phyloP scores from a whole-genome alignment of 2,329 filamentous ascomycete species.

The Emmonsia crescens region DNA sequence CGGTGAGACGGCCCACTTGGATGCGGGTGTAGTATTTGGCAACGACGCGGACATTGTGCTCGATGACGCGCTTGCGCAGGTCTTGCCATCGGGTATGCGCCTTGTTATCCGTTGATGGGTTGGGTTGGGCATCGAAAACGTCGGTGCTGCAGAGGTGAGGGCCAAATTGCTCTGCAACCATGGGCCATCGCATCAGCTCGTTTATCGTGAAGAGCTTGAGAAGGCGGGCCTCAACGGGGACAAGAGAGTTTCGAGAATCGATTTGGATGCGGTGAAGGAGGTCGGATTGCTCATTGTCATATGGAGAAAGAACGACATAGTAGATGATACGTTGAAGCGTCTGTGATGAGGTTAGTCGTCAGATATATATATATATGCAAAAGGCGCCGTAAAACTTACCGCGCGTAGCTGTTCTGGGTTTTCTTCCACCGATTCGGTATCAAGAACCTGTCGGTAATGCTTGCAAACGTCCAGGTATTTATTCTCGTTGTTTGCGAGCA shows the following conservation, averaged over 20 bases:
- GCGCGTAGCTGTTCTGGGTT: conserved; percentile 76
- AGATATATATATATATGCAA: background rate
- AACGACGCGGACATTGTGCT: conserved; percentile 95
- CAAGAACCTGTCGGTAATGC: conserved; percentile 90
- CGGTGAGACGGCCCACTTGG: conserved; percentile 77
- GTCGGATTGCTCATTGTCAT: conserved; percentile 98
- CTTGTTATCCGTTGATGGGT: conserved; percentile 58
- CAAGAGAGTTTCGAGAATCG: conserved; percentile 68
- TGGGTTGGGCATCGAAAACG: conserved; percentile 61
- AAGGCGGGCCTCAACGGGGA: conserved; percentile 71
- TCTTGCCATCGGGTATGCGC: conserved; percentile 83
- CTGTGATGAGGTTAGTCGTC: conserved; percentile 35
- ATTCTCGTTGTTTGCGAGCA: conserved; percentile 87
- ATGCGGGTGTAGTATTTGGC: conserved; percentile 99
- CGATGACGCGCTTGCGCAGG: conserved; percentile 93
- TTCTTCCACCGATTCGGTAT: conserved; percentile 90
- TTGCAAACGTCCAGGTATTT: conserved; percentile 98
- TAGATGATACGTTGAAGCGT: conserved; percentile 91
- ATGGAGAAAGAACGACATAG: conserved; percentile 89
- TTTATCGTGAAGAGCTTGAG: conserved; percentile 90
- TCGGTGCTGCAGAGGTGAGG: conserved; percentile 80
- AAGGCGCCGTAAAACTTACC: conserved; percentile 43
- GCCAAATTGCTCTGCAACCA: conserved; percentile 79
- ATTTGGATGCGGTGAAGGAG: conserved; percentile 85
- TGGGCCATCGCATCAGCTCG: conserved; percentile 97